Base-by-base conservation (phyloP, 768 basidiomycete genomes). In the Suillus hirtellus region DNA sequence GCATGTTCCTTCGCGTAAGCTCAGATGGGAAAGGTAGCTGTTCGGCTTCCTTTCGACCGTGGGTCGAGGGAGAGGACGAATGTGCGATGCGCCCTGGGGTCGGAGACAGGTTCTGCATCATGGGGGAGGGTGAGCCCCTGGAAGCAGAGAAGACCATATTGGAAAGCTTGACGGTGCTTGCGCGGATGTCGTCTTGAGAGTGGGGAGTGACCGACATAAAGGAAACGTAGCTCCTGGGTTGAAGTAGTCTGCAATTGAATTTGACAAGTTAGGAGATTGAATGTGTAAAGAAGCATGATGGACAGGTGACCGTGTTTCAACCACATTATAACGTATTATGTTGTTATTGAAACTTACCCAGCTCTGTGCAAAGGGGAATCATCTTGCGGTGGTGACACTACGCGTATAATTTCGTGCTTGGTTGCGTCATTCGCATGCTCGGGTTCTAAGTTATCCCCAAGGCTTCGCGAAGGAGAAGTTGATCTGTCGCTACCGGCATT, bases 131-230 rank as follows among this genome's bases (percentile, higher is more conserved):
- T 42, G 40, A 42, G 40, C 40, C 56, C 56, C 63, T 71, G 7
- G 76, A 71, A 17, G 81, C 73, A 61, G 56, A 12, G 11, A 77
- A 50, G 4, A 82, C 75, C 72, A 86, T 81, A 60, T 77, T 79
- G 19, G 89, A 89, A 3, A 93, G 79, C 59, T 87, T 80, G 70
- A 92, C 81, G 0, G 90, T 92, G 65, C 77, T 81, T 40, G 84
- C 78, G 19, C 91, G 85, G 64, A 92, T 93, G 35, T 81, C 79
- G 66, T 82, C 82, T 65, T 86, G 86, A 1, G 86, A 85, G 67
- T 86, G 89, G 10, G 83, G 78, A 9, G 60, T 66, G 11, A 63
- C 56, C 0, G 66, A 61, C 60, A 70, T 55, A 60, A 69, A 70
- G 47, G 75, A 71, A 69, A 74, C 64, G 69, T 80, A 85, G 65